A percentile compares a stretch with the other conserved stretches of the same genome.
Evolutionary conservation across 2,329 filamentous ascomycete species (phyloP).

Genomic region (Hymenoscyphus linearis): DNA sequence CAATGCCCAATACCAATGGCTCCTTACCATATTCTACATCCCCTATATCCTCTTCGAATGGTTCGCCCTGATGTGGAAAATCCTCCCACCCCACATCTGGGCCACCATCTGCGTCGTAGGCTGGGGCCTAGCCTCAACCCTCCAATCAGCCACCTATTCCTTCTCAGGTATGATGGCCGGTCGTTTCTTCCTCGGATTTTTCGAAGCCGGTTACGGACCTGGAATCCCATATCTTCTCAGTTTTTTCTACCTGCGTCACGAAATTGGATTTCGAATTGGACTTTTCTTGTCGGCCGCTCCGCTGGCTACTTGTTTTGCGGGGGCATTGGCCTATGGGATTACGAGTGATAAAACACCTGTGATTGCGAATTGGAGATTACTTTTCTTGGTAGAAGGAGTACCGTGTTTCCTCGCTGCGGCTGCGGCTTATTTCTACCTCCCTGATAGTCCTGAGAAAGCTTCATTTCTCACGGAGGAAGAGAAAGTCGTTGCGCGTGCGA

Average conservation of each 20-base stretch:
- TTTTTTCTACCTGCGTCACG: conserved; percentile 45
- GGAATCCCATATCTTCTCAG: conserved; percentile 38
- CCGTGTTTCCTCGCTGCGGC: conserved; percentile 51
- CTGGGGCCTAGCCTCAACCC: conserved; percentile 39
- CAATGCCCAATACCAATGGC: conserved; percentile 38
- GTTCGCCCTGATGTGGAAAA: conserved; percentile 36
- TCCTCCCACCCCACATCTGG: conserved; percentile 36
- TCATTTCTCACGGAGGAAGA: conserved; percentile 42
- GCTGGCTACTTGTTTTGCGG: conserved; percentile 64
- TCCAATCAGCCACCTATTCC: conserved; percentile 36
- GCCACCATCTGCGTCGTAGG: conserved; percentile 31
- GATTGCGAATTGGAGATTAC: conserved; percentile 56
- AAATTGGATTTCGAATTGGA: conserved; percentile 66
- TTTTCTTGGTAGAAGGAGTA: conserved; percentile 62
- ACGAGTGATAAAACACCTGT: conserved; percentile 50
- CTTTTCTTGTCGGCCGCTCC: conserved; percentile 63
- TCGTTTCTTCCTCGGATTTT: conserved; percentile 36
- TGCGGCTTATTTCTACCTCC: conserved; percentile 49
- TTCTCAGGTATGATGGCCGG: conserved; percentile 33
- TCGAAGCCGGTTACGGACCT: conserved; percentile 34
- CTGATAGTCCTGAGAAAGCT: conserved; percentile 47
- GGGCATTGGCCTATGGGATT: conserved; percentile 63
- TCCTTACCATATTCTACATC: conserved; percentile 38
- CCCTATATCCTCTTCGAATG: conserved; percentile 38
- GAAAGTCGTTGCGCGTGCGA: conserved; percentile 46